Evolutionary conservation across 768 basidiomycete genomes (phyloP).

Genomic region (Podaxis sp.): DNA sequence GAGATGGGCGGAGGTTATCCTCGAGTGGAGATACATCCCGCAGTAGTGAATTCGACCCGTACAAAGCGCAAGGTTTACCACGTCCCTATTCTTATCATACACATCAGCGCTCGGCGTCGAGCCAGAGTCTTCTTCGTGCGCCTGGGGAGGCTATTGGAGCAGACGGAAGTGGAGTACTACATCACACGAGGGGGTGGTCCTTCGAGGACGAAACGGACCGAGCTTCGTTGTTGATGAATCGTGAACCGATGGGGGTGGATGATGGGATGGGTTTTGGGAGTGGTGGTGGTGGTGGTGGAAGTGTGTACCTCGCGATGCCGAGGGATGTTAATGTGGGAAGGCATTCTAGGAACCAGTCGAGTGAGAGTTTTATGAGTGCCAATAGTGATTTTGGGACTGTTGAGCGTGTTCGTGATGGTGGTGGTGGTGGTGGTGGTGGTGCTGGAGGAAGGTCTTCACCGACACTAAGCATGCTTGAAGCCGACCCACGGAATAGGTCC

Average conservation of each 20-base stretch:
- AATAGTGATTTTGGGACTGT: background rate
- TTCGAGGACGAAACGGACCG: conserved; percentile 1
- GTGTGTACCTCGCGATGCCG: background rate
- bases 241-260: conserved; percentile 6
- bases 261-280: background rate
- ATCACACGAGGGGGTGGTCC: conserved; percentile 5
- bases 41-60: conserved; percentile 3
- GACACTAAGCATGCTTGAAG: background rate
- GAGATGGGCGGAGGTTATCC: background rate
- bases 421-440: background rate
- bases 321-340: background rate
- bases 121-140: background rate
- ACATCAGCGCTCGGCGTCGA: background rate
- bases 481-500: background rate
- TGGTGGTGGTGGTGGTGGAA: background rate
- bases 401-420: background rate
- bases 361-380: background rate
- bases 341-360: background rate
- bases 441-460: background rate
- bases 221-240: conserved; percentile 3
- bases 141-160: background rate
- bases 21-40: background rate
- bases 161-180: background rate
- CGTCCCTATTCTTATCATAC: background rate
- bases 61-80: background rate